Base-by-base conservation (phyloP, 148 eudicot genomes). In the Rhododendron ovatum region DNA sequence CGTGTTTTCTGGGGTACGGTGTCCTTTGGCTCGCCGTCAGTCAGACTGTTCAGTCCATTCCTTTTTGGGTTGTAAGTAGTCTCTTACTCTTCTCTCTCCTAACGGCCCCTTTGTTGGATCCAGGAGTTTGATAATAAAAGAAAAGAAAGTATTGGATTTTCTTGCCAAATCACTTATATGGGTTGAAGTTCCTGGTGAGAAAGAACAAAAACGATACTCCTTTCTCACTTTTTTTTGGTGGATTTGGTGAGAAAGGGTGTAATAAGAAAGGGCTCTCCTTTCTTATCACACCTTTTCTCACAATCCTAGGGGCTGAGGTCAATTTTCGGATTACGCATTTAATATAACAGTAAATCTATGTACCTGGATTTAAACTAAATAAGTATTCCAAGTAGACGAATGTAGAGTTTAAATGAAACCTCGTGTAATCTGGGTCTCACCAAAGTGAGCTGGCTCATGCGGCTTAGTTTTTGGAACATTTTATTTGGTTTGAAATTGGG, bases 21-120 rank as follows among this genome's bases (percentile, higher is more conserved):
- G 91, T 96, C 76, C 48, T 95, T 22, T 96, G 98, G 98, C 96
- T 96, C 79, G 94, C 98, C 87, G 98, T 96, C 88, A 91, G 94
- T 78, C 87, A 92, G 88, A 94, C 99, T 85, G 90, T 96, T 28
- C 88, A 61, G n/a, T 89, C 91, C 59, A 15, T 96, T 86, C 99
- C 99, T 88, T 96, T 91, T 61, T 94, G 96, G 98, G 85, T 92
- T 88, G 99, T 96, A 89, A 91, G 88, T 88, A 47, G 50, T 47
- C 50, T 8, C 50, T 41, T 47, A 17, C 69, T 50, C 73, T 10
- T 47, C 55, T 50, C 55, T 50, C 15, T 50, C 55, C 15, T 50
- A 50, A 50, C 3, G 55, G 55, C 15, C 15, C 50, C 50, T 47
- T 47, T 47, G 50, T 47, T 47, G 50, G 50, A 47, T 47, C 11